These are phyloP conservation scores for Porodaedalea pini DNA, from an alignment of 1,284 basidiomycete species.

Conservation along the genomic window DNA sequence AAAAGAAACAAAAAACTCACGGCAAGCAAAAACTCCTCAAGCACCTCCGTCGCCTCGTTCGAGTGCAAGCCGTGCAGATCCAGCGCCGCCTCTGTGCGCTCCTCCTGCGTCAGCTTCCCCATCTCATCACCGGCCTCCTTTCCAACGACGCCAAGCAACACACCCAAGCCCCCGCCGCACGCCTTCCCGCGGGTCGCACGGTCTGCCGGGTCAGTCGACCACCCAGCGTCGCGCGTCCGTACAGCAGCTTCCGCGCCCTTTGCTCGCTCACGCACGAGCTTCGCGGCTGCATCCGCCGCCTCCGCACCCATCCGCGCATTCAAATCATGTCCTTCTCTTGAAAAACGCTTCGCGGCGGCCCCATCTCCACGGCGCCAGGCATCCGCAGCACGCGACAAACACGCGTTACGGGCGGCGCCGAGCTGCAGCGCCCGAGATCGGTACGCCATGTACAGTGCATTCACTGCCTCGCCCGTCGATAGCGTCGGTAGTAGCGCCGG, in stretches of 20 bases:
- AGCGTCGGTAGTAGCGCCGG: conserved; percentile 87
- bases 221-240: conserved; percentile 58
- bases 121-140: conserved; percentile 41
- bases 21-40: conserved; percentile 86
- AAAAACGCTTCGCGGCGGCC: conserved; percentile 90
- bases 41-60: conserved; percentile 85
- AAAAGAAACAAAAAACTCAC: conserved; percentile 44
- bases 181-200: conserved; percentile 70
- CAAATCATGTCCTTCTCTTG: conserved; percentile 87
- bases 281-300: conserved; percentile 75
- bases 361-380: conserved; percentile 94
- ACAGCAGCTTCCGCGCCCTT: conserved; percentile 74
- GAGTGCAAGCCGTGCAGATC: conserved; percentile 89
- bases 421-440: conserved; percentile 84
- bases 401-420: conserved; percentile 90
- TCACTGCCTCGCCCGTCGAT: conserved; percentile 76
- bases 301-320: conserved; percentile 87
- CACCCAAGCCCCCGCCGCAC: conserved; percentile 80
- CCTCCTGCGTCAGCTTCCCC: conserved; percentile 61
- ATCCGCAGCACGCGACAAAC: conserved; percentile 91
- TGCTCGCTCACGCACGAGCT: conserved; percentile 79
- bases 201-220: conserved; percentile 85
- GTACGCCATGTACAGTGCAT: conserved; percentile 82
- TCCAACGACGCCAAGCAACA: conserved; percentile 79
- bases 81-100: conserved; percentile 76